Evolutionary conservation across 2,329 filamentous ascomycete species (phyloP).

Genomic region (Ophiosphaerella herpotricha): DNA sequence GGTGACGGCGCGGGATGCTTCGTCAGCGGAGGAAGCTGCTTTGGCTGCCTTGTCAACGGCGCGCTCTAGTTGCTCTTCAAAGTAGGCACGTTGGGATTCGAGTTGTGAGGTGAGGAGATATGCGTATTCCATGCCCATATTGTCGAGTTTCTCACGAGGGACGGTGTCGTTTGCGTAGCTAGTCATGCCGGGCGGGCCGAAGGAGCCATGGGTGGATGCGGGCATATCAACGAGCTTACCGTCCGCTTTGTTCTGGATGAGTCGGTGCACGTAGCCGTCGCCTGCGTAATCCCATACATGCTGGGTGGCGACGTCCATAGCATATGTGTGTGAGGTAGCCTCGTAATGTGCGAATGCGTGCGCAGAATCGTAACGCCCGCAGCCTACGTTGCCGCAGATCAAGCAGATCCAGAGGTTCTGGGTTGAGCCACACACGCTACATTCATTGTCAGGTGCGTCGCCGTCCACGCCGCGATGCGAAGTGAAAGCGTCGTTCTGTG

Average conservation of each 20-base stretch:
- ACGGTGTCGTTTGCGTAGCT: constrained; percentile 66
- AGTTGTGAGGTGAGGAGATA: constrained; percentile 91
- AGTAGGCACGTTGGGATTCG: constrained; percentile 90
- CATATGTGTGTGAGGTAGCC: constrained; percentile 84
- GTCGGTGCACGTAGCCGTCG: constrained; percentile 92
- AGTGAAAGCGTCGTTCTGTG: constrained; percentile 61
- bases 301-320: constrained; percentile 89
- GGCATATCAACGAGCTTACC: constrained; percentile 93
- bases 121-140: constrained; percentile 91
- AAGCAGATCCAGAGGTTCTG: constrained; percentile 94
- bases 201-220: constrained; percentile 45
- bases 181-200: constrained; percentile 45
- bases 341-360: constrained; percentile 95
- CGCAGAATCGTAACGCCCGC: constrained; percentile 89
- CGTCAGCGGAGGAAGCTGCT: constrained; percentile 69
- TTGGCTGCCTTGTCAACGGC: constrained; percentile 86
- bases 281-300: constrained; percentile 98
- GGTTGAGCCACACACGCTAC: constrained; percentile 77
- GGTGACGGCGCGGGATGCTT: constrained; percentile 58
- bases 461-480: constrained; percentile 36
- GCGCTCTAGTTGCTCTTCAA: constrained; percentile 88
- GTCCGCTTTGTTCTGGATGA: constrained; percentile 92
- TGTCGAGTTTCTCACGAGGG: constrained; percentile 71
- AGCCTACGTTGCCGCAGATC: constrained; percentile 90
- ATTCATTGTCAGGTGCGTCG: constrained; percentile 67